Evolutionary conservation across 2,329 filamentous ascomycete species (phyloP).

Genomic region (Botryotinia convoluta): DNA sequence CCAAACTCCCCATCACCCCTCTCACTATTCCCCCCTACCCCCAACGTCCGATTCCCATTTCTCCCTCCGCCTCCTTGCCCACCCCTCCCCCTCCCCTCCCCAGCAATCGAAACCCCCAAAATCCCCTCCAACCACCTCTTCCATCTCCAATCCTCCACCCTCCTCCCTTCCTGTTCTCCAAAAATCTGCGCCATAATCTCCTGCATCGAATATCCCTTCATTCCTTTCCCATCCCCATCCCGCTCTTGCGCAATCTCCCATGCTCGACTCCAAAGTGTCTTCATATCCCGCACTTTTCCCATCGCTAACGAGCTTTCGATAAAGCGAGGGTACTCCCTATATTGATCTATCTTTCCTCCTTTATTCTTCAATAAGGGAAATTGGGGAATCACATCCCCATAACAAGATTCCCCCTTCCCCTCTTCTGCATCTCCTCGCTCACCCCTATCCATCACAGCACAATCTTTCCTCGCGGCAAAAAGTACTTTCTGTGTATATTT

Average conservation of each 20-base stretch:
- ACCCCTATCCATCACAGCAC: conserved; percentile 40
- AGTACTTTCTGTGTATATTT: conserved; percentile 53
- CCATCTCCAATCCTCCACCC: conserved; percentile 30
- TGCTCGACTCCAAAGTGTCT: conserved; percentile 44
- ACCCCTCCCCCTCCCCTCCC: not conserved
- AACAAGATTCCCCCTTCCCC: conserved; percentile 51
- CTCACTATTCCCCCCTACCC: not conserved
- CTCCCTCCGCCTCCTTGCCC: too few relatives aligned
- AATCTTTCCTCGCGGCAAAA: conserved; percentile 55
- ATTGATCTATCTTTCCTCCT: conserved; percentile 44
- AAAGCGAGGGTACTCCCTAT: conserved; percentile 44
- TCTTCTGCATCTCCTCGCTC: conserved; percentile 25
- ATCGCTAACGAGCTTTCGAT: conserved; percentile 50
- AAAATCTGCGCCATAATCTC: conserved; percentile 48
- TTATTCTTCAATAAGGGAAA: conserved; percentile 50
- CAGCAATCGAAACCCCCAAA: not conserved
- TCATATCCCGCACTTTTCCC: conserved; percentile 50
- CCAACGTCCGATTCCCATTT: not conserved
- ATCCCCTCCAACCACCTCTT: not conserved
- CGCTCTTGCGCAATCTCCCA: conserved; percentile 17
- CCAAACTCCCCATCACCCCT: conserved; percentile 5
- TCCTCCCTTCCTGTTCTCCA: conserved; percentile 51
- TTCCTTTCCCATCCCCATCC: not conserved
- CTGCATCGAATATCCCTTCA: conserved; percentile 12
- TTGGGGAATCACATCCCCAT: conserved; percentile 45